Percentiles rank a stretch among this genome's conserved stretches.
phyloP scores from a whole-genome alignment of 441 rosid species.

The Syzygium malaccense region DNA sequence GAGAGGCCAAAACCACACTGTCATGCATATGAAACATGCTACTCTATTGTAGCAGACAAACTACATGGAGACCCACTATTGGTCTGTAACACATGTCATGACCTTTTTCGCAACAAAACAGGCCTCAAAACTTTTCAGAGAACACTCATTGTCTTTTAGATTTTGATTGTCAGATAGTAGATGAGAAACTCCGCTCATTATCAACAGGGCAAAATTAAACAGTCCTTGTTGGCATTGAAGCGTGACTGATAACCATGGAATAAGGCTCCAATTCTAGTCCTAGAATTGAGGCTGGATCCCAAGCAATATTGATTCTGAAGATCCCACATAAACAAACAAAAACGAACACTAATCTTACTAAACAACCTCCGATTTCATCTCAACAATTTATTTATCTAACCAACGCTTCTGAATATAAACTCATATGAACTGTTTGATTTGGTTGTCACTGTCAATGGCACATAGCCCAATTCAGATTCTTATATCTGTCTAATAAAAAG shows the following conservation, averaged over 20 bases:
- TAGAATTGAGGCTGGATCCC: background rate
- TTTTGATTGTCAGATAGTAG: background rate
- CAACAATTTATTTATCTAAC: background rate
- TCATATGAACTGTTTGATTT: background rate
- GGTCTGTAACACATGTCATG: background rate
- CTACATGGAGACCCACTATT: background rate
- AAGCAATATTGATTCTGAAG: background rate
- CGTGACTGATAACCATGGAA: background rate
- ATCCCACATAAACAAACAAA: background rate
- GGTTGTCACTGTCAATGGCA: background rate
- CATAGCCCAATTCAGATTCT: background rate
- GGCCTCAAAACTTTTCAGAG: background rate
- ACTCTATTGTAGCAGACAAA: background rate
- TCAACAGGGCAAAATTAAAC: background rate
- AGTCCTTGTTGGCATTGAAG: background rate
- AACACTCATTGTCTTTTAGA: background rate
- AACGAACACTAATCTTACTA: background rate
- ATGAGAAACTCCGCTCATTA: background rate
- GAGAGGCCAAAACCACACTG: background rate
- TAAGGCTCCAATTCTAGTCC: background rate
- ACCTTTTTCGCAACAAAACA: background rate
- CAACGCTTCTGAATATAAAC: background rate
- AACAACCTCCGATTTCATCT: background rate
- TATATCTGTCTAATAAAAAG: background rate
- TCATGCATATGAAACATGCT: background rate